Percentiles rank a stretch among this genome's conserved stretches.
These are phyloP conservation scores for Schizophyllum commune DNA, from an alignment of 1,284 basidiomycete genomes.

Conservation along the genomic window DNA sequence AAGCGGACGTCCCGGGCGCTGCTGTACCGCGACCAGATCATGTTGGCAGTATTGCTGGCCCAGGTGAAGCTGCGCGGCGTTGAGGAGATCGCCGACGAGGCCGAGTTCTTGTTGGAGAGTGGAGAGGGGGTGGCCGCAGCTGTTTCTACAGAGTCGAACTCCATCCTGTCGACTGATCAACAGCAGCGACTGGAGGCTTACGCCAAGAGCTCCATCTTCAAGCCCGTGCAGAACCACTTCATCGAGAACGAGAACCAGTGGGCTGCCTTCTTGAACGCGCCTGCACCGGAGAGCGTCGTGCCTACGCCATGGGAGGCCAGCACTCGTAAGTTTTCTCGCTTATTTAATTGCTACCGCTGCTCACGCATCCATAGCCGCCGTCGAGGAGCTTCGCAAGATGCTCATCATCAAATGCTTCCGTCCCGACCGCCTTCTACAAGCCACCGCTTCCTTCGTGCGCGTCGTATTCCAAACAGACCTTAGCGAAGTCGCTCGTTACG, in stretches of 20 bases:
- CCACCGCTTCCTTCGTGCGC: constrained; percentile 69
- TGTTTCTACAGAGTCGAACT: constrained; percentile 27
- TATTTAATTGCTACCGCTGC: constrained; percentile 4
- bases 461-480: constrained; percentile 76
- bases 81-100: constrained; percentile 76
- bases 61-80: constrained; percentile 82
- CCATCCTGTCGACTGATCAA: constrained; percentile 60
- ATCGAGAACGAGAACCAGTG: constrained; percentile 63
- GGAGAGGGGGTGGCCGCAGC: constrained; percentile 57
- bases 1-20: constrained; percentile 87
- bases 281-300: constrained; percentile 63
- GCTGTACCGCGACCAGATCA: constrained; percentile 86
- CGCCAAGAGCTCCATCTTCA: constrained; percentile 68
- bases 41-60: constrained; percentile 85
- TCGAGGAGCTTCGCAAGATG: constrained; percentile 68
- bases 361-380: constrained; percentile 44
- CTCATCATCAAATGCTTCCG: constrained; percentile 85
- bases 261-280: constrained; percentile 67
- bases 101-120: constrained; percentile 88
- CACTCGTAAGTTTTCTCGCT: constrained; percentile 47
- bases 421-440: constrained; percentile 83
- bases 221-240: constrained; percentile 68
- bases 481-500: constrained; percentile 61
- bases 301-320: constrained; percentile 74
- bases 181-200: constrained; percentile 58